Percentiles rank a stretch among this genome's conserved stretches.
Conservation (phyloP, 2,329 filamentous ascomycete genomes). For the Septoria petroselini region DNA sequence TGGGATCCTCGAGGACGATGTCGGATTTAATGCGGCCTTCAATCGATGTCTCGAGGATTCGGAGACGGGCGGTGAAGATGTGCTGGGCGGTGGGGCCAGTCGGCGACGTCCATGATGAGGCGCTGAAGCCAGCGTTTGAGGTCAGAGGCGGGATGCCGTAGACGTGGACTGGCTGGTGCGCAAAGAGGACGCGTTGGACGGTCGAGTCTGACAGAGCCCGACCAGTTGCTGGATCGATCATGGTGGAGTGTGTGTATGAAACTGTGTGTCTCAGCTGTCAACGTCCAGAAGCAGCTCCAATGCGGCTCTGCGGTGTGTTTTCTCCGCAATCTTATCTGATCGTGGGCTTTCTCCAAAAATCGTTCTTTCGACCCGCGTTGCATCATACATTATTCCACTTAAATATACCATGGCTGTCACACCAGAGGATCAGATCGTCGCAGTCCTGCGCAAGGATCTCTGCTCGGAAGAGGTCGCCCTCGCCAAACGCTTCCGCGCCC, state of each 20-base stretch:
- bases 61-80: slow-evolving; percentile 82
- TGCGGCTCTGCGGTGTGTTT: too few species aligned
- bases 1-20: slow-evolving; percentile 73
- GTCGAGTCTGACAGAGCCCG: slow-evolving; percentile 59
- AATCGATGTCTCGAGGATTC: slow-evolving; percentile 44
- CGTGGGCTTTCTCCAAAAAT: not conserved
- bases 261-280: too few species aligned
- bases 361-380: not conserved
- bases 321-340: too few species aligned
- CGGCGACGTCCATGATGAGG: slow-evolving; percentile 71
- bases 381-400: not conserved
- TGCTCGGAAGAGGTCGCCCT: slow-evolving; percentile 78
- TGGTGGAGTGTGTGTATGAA: slow-evolving; percentile 8
- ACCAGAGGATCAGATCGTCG: slow-evolving; percentile 49
- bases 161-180: slow-evolving; percentile 71
- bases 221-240: slow-evolving; percentile 69
- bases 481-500: slow-evolving; percentile 85
- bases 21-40: slow-evolving; percentile 45
- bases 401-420: slow-evolving; percentile 10
- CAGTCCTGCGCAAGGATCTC: slow-evolving; percentile 69
- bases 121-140: slow-evolving; percentile 74
- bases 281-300: too few species aligned
- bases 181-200: slow-evolving; percentile 81
- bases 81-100: slow-evolving; percentile 61
- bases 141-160: slow-evolving; percentile 81